phyloP scores from a whole-genome alignment of 106 monocot genomes.

The Allium sativum region DNA sequence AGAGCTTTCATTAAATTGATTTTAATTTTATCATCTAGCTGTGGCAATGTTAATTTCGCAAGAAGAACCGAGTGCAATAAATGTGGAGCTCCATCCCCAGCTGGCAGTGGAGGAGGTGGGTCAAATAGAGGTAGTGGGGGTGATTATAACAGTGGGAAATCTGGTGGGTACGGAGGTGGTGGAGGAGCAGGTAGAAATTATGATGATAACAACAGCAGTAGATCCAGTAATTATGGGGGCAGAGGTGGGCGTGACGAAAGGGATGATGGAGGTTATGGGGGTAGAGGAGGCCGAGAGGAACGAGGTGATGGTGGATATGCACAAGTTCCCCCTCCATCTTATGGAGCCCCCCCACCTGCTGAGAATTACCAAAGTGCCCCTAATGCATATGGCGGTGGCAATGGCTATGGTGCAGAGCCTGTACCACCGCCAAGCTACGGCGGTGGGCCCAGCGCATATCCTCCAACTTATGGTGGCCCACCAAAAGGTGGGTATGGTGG shows the following conservation, averaged over 20 bases:
- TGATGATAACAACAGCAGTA: conserved; percentile 24
- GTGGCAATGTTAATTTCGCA: conserved; percentile 93
- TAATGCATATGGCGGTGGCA: conserved; percentile 43
- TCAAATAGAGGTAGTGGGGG: conserved; percentile 26
- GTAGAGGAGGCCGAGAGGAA: conserved; percentile 24
- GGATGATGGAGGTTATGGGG: conserved; percentile 44
- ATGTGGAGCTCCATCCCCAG: conserved; percentile 63
- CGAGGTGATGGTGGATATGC: conserved; percentile 43
- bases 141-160: conserved; percentile 17
- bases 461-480: conserved; percentile 62
- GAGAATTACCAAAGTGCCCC: conserved; percentile 34
- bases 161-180: conserved; percentile 25
- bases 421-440: conserved; percentile 38
- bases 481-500: conserved; percentile 24
- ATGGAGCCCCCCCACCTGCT: conserved; percentile 40
- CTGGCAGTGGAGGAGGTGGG: conserved; percentile 36
- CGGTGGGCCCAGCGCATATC: conserved; percentile 47
- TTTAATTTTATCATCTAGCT: conserved; percentile 29
- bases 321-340: conserved; percentile 48
- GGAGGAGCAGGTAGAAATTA: conserved; percentile 21
- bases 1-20: neutral
- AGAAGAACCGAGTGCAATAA: conserved; percentile 94
- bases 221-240: conserved; percentile 28
- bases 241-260: conserved; percentile 26
- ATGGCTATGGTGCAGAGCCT: conserved; percentile 45